Base-by-base conservation (phyloP, 768 basidiomycete genomes). In the Pisolithus albus region DNA sequence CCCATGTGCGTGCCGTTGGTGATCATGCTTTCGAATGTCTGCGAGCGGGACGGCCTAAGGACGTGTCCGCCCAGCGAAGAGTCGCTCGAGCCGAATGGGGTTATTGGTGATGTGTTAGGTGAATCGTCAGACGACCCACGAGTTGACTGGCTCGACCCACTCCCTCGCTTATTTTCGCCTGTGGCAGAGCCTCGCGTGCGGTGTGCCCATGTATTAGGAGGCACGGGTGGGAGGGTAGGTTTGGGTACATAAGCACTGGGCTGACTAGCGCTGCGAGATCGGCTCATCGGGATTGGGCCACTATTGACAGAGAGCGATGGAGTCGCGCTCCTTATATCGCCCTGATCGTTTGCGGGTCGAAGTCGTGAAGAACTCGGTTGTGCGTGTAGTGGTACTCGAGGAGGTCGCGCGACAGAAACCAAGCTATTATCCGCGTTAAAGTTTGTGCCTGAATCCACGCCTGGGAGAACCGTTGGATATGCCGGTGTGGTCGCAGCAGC, bases 31-130 rank as follows among this genome's bases (percentile, higher is more conserved):
- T 76, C 81, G 62, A 75, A 81, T 59, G 70, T 73, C 62, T 79
- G 81, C 54, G 78, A 79, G 46, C 79, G 78, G 59, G 74, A 77
- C 51, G 68, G 72, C 51, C 77, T 81, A 56, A 80, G 75, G 56
- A 73, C 71, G 40, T 80, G 69, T 43, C 79, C 81, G 39, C 75
- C 76, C 47, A 91, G 67, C 8, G 87, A 90, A 24, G 86, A 86
- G 57, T 92, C 90, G 68, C 84, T 90, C 38, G 89, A 91, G n/a
- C 88, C 90, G 63, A 86, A 92, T 16, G 90, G 89, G 23, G 90
- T 92, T 62, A 91, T 81, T 0, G 90, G 90, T n/a, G 88, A 89
- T 15, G 83, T 86, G 58, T 88, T 86, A 18, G 88, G 87, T 42
- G 89, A 91, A 57, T 87, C 88, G 59, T 90, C 86, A 11, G 88